Evolutionary conservation across 2,329 filamentous ascomycete species (phyloP).

Genomic region (Alternaria rosae): DNA sequence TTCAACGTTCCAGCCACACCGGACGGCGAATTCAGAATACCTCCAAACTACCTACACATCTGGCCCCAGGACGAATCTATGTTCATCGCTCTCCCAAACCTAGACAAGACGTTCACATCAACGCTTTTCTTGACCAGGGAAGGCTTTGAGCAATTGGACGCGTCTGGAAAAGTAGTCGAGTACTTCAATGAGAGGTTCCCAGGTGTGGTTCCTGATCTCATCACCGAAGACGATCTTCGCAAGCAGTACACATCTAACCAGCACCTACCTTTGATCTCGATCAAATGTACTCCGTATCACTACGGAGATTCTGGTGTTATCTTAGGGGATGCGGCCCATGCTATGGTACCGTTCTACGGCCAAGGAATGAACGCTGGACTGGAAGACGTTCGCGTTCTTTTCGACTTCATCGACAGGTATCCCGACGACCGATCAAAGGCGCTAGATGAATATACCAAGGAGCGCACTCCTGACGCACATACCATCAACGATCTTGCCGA

Average conservation of each 20-base stretch:
- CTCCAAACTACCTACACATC: constrained; percentile 93
- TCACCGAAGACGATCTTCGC: constrained; percentile 71
- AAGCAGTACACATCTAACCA: constrained; percentile 82
- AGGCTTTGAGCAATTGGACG: constrained; percentile 73
- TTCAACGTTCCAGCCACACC: constrained; percentile 75
- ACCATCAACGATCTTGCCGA: constrained; percentile 92
- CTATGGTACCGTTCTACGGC: constrained; percentile 98
- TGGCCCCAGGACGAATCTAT: constrained; percentile 95
- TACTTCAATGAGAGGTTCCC: constrained; percentile 90
- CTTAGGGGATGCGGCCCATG: constrained; percentile 91
- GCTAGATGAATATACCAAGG: constrained; percentile 75
- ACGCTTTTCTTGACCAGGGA: constrained; percentile 85
- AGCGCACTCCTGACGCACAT: constrained; percentile 79
- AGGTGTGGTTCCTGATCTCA: constrained; percentile 75
- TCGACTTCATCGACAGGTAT: constrained; percentile 78
- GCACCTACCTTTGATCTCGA: constrained; percentile 89
- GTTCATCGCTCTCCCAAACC: constrained; percentile 95
- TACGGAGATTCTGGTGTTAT: constrained; percentile 79
- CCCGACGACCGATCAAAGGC: constrained; percentile 55
- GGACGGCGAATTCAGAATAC: constrained; percentile 73
- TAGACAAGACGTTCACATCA: constrained; percentile 92
- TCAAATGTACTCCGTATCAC: constrained; percentile 92
- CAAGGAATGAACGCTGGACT: constrained; percentile 98
- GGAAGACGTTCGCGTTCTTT: constrained; percentile 90
- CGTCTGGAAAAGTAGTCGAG: constrained; percentile 64